Conservation (phyloP, 2,329 filamentous ascomycete genomes). For the Alternaria atra region DNA sequence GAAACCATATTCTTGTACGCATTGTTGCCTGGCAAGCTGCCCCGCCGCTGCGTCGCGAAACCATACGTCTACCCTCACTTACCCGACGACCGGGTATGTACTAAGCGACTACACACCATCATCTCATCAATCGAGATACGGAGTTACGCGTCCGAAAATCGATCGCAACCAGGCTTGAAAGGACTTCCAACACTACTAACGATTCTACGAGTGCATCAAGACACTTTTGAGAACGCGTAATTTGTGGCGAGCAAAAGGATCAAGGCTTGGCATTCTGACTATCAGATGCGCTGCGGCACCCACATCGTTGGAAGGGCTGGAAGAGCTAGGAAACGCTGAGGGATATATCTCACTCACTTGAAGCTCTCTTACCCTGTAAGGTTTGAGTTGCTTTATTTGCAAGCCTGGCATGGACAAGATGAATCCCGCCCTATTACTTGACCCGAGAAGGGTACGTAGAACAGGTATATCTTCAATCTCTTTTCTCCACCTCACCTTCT, state of each 20-base stretch:
- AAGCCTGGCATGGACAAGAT: conserved; percentile 19
- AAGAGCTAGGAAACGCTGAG: conserved; percentile 3
- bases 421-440: conserved; percentile 40
- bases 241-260: conserved; percentile 18
- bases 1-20: conserved; percentile 2
- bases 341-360: conserved; percentile 1
- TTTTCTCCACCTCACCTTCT: conserved; percentile 4
- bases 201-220: neutral
- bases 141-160: conserved; percentile 4
- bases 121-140: conserved; percentile 6
- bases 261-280: conserved; percentile 21
- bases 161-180: neutral
- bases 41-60: conserved; percentile 24
- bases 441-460: conserved; percentile 32
- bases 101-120: conserved; percentile 21
- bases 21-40: conserved; percentile 21
- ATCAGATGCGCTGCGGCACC: conserved; percentile 25
- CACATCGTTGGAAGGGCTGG: conserved; percentile 1
- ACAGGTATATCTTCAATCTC: conserved; percentile 32
- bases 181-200: neutral
- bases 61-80: conserved; percentile 33
- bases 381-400: conserved; percentile 26
- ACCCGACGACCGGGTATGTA: conserved; percentile 31
- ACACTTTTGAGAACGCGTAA: neutral
- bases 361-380: conserved; percentile 6